Conservation (phyloP, 2,329 filamentous ascomycete genomes). For the Biscogniauxia sp. region DNA sequence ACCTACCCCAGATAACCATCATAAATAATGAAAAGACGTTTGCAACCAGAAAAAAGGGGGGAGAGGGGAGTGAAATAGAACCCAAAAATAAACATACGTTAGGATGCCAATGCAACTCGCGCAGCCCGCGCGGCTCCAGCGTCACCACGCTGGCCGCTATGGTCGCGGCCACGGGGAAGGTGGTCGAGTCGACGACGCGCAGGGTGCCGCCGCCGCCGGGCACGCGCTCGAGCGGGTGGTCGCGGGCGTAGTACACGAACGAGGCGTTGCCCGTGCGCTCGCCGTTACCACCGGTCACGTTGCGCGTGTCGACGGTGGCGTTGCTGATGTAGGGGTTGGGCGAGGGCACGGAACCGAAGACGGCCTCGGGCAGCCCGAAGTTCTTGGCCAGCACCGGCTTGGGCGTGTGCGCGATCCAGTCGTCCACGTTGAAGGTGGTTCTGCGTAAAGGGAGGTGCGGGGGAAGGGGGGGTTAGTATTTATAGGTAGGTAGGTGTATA, state of each 20-base stretch:
- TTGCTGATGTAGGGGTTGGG: slow-evolving; percentile 63
- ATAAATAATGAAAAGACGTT: too few species aligned
- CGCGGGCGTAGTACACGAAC: slow-evolving; percentile 59
- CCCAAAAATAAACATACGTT: slow-evolving; percentile 49
- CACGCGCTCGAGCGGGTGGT: slow-evolving; percentile 55
- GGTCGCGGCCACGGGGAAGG: slow-evolving; percentile 64
- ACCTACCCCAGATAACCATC: too few species aligned
- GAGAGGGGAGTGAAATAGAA: too few species aligned
- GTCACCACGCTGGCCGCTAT: slow-evolving; percentile 64
- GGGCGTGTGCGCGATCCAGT: slow-evolving; percentile 68
- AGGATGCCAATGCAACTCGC: slow-evolving; percentile 70
- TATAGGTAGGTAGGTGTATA: too few species aligned
- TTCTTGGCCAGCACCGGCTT: slow-evolving; percentile 64
- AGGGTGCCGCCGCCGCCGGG: slow-evolving; percentile 62
- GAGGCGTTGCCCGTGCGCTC: slow-evolving; percentile 55
- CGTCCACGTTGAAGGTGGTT: slow-evolving; percentile 70
- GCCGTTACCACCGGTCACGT: slow-evolving; percentile 45
- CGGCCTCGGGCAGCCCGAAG: slow-evolving; percentile 59
- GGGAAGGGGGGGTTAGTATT: neutral
- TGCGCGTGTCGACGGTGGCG: slow-evolving; percentile 47
- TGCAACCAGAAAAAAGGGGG: too few species aligned
- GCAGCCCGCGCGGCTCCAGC: slow-evolving; percentile 59
- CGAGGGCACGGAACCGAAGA: slow-evolving; percentile 57
- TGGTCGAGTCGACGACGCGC: slow-evolving; percentile 63
- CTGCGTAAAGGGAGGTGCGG: slow-evolving; percentile 38